phyloP scores from a whole-genome alignment of 2,329 filamentous ascomycete species.

The Epichloe hybrida region DNA sequence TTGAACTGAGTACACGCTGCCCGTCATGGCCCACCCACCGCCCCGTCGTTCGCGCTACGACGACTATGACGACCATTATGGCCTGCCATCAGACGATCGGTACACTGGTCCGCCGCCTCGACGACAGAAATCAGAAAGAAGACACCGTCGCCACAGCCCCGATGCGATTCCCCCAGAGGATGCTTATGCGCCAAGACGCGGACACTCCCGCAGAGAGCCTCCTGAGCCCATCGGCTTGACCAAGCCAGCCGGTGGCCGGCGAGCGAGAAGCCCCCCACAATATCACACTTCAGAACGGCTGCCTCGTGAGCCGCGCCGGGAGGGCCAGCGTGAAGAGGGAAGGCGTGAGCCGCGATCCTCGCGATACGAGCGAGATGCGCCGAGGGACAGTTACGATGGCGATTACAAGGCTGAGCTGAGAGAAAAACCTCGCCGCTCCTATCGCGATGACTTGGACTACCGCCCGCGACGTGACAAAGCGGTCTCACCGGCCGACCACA shows the following conservation, averaged over 20 bases:
- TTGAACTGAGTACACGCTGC: neutral
- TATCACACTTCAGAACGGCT: slow-evolving; percentile 5
- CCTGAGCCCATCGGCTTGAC: slow-evolving; percentile 2
- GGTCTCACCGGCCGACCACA: slow-evolving; percentile 8
- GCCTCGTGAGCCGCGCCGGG: slow-evolving; percentile 2
- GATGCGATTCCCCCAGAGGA: slow-evolving; percentile 6
- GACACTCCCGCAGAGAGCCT: slow-evolving; percentile 3
- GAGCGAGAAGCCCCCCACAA: slow-evolving; percentile 6
- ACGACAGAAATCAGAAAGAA: slow-evolving; percentile 13
- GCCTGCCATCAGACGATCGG: neutral
- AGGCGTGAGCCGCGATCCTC: slow-evolving; percentile 1
- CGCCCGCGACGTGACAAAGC: slow-evolving; percentile 10
- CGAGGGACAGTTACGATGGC: neutral
- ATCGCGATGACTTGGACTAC: slow-evolving; percentile 6
- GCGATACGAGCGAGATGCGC: neutral
- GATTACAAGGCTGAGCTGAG: neutral
- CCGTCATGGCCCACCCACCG: slow-evolving; percentile 8
- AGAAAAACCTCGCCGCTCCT: slow-evolving; percentile 1
- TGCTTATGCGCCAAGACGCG: slow-evolving; percentile 6
- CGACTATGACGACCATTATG: slow-evolving; percentile 16
- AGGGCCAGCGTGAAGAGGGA: neutral
- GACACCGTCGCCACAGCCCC: slow-evolving; percentile 8
- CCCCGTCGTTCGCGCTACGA: slow-evolving; percentile 14
- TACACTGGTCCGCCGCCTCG: slow-evolving; percentile 7
- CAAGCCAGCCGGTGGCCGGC: neutral